Evolutionary conservation across 2,329 filamentous ascomycete genomes (phyloP).

Genomic region (Exophiala aquamarina): DNA sequence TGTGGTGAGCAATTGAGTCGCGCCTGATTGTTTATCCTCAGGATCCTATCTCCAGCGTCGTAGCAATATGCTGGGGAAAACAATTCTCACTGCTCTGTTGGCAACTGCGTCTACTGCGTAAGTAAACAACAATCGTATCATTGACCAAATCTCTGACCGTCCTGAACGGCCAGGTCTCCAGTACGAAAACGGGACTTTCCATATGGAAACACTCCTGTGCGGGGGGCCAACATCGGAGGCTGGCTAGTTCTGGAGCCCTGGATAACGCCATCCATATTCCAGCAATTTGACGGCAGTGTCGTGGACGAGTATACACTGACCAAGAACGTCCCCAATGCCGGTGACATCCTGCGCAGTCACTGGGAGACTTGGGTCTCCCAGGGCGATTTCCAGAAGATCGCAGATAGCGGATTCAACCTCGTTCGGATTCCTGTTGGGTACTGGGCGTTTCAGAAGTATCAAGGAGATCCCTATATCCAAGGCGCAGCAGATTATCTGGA

Average conservation of each 20-base stretch:
- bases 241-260: slow-evolving; percentile 66
- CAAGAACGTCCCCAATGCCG: slow-evolving; percentile 51
- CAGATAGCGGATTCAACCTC: slow-evolving; percentile 54
- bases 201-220: slow-evolving; percentile 21
- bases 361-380: slow-evolving; percentile 61
- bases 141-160: not conserved
- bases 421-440: slow-evolving; percentile 67
- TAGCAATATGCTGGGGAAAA: slow-evolving; percentile 14
- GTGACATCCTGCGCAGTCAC: slow-evolving; percentile 51
- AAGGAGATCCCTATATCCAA: slow-evolving; percentile 61
- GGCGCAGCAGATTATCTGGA: slow-evolving; percentile 61
- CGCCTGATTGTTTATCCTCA: too few relatives aligned
- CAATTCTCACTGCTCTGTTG: slow-evolving; percentile 19
- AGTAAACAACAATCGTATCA: slow-evolving; percentile 1
- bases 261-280: slow-evolving; percentile 64
- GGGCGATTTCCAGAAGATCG: slow-evolving; percentile 57
- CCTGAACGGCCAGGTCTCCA: slow-evolving; percentile 16
- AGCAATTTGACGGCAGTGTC: slow-evolving; percentile 43
- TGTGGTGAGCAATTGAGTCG: too few relatives aligned
- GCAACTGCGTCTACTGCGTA: slow-evolving; percentile 19
- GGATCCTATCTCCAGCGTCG: too few relatives aligned
- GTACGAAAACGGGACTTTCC: slow-evolving; percentile 22
- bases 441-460: slow-evolving; percentile 58
- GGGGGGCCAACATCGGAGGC: slow-evolving; percentile 65
- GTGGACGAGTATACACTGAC: slow-evolving; percentile 61